A percentile compares a stretch with the other conserved stretches of the same genome.
Evolutionary conservation across 2,329 filamentous ascomycete genomes (phyloP).

Genomic region (Talaromyces sp.): DNA sequence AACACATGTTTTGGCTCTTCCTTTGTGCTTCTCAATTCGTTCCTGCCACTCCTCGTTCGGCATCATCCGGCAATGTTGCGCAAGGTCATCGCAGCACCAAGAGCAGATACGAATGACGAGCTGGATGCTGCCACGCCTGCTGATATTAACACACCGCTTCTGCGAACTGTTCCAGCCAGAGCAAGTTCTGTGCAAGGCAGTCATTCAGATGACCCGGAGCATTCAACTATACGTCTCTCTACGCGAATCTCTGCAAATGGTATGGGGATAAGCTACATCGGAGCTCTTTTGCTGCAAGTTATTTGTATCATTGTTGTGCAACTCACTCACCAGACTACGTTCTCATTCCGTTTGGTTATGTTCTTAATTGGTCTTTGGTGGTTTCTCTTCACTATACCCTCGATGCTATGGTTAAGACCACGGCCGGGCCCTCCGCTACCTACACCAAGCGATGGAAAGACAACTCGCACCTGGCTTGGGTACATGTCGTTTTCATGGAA

Average conservation of each 20-base stretch:
- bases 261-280: constrained; percentile 89
- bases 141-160: constrained; percentile 28
- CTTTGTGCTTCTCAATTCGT: constrained; percentile 93
- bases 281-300: constrained; percentile 79
- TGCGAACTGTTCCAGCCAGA: constrained; percentile 19
- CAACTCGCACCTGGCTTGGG: constrained; percentile 56
- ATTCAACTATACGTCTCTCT: constrained; percentile 62
- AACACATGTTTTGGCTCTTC: constrained; percentile 95
- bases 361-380: constrained; percentile 90
- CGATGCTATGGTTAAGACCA: constrained; percentile 80
- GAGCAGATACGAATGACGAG: constrained; percentile 9
- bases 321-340: constrained; percentile 69
- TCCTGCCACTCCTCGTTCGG: constrained; percentile 83
- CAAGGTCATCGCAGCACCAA: constrained; percentile 1
- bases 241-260: constrained; percentile 89
- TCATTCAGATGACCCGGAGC: not conserved
- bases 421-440: constrained; percentile 81
- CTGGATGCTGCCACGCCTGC: constrained; percentile 20
- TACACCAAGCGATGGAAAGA: constrained; percentile 33
- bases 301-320: constrained; percentile 74
- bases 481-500: constrained; percentile 85
- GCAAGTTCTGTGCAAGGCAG: constrained; percentile 12
- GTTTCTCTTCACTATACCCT: constrained; percentile 84
- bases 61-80: constrained; percentile 64
- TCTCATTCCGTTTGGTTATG: constrained; percentile 80